A percentile compares a stretch with the other conserved stretches of the same genome.
Evolutionary conservation across 495 filamentous ascomycete genomes (phyloP).

Genomic region (Neurospora tetraspora): DNA sequence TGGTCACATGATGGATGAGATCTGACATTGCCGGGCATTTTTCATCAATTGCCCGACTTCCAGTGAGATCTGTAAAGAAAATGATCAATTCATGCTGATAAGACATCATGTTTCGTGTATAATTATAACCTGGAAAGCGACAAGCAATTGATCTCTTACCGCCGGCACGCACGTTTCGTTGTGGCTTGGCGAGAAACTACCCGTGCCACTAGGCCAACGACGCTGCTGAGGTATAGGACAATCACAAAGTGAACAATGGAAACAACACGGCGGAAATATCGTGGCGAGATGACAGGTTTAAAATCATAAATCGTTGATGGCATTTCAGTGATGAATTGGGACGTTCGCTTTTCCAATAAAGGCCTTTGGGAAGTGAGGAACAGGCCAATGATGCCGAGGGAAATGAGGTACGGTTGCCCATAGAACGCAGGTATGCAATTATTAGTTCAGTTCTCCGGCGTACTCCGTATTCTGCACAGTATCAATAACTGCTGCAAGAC

Average conservation of each 20-base stretch:
- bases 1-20: neutral
- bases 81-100: neutral
- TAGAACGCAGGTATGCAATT: neutral
- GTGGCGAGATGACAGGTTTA: neutral
- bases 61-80: neutral
- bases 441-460: neutral
- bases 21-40: neutral
- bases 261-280: neutral
- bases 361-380: neutral
- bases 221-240: neutral
- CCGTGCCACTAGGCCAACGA: neutral
- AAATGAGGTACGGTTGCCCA: neutral
- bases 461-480: neutral
- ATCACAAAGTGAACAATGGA: neutral
- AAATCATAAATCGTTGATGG: neutral
- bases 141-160: neutral
- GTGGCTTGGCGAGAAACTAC: neutral
- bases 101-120: neutral
- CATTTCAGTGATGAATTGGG: neutral
- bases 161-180: neutral
- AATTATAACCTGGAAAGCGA: neutral
- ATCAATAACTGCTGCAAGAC: conserved; percentile 13
- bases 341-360: neutral
- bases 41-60: neutral
- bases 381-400: neutral